phyloP scores from a whole-genome alignment of 352 stramenopile species.

The Phytophthora vignae region DNA sequence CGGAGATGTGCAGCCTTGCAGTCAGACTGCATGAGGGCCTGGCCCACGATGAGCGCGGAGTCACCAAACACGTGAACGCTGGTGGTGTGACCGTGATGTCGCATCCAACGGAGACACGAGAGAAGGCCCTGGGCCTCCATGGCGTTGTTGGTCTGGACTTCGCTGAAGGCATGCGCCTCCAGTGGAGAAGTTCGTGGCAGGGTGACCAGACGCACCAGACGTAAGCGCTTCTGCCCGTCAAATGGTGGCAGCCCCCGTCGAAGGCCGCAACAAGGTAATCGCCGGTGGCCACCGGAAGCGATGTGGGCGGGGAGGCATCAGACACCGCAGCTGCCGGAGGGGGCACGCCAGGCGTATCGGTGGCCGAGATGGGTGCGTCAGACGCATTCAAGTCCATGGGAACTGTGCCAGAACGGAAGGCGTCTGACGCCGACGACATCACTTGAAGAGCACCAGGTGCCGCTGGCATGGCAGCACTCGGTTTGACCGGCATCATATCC shows the following conservation, averaged over 20 bases:
- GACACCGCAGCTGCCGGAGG: not conserved
- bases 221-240: slow-evolving; percentile 1
- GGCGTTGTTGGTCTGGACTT: slow-evolving; percentile 22
- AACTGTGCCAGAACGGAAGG: not conserved
- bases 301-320: not conserved
- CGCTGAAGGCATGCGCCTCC: slow-evolving; percentile 9
- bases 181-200: not conserved
- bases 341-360: not conserved
- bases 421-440: not conserved
- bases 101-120: slow-evolving; percentile 15
- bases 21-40: slow-evolving; percentile 9
- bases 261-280: slow-evolving; percentile 8
- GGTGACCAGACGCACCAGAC: slow-evolving; percentile 28
- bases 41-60: slow-evolving; percentile 22
- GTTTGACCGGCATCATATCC: not conserved
- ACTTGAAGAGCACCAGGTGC: not conserved
- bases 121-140: slow-evolving; percentile 40
- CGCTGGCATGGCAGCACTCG: not conserved
- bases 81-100: not conserved
- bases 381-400: not conserved
- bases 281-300: not conserved
- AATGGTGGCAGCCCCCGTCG: slow-evolving; percentile 3
- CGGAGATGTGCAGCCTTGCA: not conserved
- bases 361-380: not conserved
- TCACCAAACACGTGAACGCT: slow-evolving; percentile 17